Evolutionary conservation across 805 yeast species (phyloP), one percentile per base, ranked within the genome.

Genomic region (Candida ortonii): DNA sequence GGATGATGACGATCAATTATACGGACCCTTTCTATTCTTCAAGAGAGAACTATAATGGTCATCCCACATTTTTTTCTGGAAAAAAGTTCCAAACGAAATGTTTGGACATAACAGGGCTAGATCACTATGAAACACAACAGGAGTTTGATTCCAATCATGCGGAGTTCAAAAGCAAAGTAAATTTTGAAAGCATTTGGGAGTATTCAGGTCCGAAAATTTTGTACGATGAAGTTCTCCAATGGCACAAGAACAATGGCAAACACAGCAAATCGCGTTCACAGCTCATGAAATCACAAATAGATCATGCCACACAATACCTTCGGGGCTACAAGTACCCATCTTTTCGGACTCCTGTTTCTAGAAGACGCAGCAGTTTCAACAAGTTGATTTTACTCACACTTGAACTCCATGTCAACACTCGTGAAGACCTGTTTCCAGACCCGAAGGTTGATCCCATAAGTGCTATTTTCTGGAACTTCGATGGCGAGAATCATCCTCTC

Each of bases 41-140:
- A 11, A 46, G 64, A 0, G 49, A 56, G 1, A 89, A 85, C 46
- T 61, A 71, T 6, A 80, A 75, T 2, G 49, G 56, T 5, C 55
- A 58, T 8, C 80, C 90, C 0, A 71, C 81, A 35, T 57, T 73
- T 1, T 80, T 76, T 57, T 89, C 89, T 1, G 89, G 88, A 5
- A 76, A 70, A 41, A 75, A 71, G 44, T 77, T 78, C 41, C 61
- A 59, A 1, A 57, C 84, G 1, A 55, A 59, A 9, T 71, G 78
- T 0, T 47, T 55, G 3, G 63, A 70, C 34, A 22, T 60, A 7
- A 36, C 53, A 12, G 49, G 62, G 31, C 17, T 45, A 19, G 13
- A 31, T 11, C 16, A 33, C 9, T 53, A 51, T 27, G 22, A 25
- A 16, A 19, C 41, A 2, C 17, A 4, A 2, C 13, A 13, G 13